Evolutionary conservation across 164 flowering plant genomes (phyloP).

Genomic region (Umbilicus rupestris): DNA sequence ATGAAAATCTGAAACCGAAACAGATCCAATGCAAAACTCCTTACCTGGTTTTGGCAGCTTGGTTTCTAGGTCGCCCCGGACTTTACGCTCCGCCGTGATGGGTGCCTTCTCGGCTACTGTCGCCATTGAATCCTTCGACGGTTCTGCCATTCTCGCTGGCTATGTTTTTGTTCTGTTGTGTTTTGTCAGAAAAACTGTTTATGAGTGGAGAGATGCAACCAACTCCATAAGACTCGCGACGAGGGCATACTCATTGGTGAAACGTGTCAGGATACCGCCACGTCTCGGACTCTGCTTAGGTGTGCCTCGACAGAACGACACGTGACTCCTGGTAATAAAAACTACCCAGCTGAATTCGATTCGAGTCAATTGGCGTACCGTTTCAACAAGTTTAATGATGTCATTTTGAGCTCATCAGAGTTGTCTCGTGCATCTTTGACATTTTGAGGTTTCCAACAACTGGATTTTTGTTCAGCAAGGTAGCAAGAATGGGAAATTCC

Average conservation of each 20-base stretch:
- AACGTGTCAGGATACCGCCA: not conserved
- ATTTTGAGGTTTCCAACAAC: no score
- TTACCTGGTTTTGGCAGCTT: constrained; percentile 21
- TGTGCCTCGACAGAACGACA: no score
- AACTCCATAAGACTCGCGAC: constrained; percentile 8
- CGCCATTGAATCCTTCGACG: constrained; percentile 14
- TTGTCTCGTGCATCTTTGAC: no score
- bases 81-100: constrained; percentile 17
- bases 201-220: not conserved
- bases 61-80: constrained; percentile 17
- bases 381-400: no score
- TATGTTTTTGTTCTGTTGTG: not conserved
- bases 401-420: no score
- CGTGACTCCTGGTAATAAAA: no score
- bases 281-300: no score
- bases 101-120: constrained; percentile 25
- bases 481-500: no score
- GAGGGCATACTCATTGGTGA: not conserved
- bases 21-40: not conserved
- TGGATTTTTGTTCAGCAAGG: no score
- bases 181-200: not conserved
- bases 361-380: no score
- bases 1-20: not conserved
- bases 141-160: constrained; percentile 3
- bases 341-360: no score